Percentiles rank a stretch among this genome's conserved stretches.
phyloP scores from a whole-genome alignment of 108 stramenopile species.

The Mediolabrus comicus region DNA sequence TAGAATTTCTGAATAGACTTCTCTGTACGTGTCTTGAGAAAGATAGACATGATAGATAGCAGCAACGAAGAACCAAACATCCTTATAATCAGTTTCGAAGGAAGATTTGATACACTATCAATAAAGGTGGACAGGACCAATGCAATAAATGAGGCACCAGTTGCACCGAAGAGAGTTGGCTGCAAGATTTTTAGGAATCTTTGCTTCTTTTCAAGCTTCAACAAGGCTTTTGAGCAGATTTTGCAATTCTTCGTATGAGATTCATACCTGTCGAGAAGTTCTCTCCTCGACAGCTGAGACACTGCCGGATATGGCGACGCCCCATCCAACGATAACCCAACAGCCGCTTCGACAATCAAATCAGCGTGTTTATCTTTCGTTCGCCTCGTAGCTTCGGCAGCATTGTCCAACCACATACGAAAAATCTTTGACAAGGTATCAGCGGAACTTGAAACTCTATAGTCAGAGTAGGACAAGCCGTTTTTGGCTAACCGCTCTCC shows the following conservation, averaged over 20 bases:
- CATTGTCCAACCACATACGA: constrained; percentile 12
- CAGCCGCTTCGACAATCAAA: neutral
- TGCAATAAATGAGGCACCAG: constrained; percentile 2
- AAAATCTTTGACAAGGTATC: constrained; percentile 15
- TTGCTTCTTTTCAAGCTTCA: neutral
- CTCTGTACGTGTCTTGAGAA: neutral
- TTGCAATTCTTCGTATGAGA: constrained; percentile 16
- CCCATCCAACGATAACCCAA: neutral
- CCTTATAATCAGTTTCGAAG: neutral
- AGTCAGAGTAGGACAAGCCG: neutral
- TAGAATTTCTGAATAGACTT: constrained; percentile 8
- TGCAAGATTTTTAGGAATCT: neutral
- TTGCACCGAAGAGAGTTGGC: constrained; percentile 6
- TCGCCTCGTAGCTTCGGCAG: constrained; percentile 5
- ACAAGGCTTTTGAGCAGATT: neutral
- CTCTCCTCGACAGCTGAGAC: neutral
- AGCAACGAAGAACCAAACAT: constrained; percentile 3
- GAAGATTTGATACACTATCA: neutral
- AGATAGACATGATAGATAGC: neutral
- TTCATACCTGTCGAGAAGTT: constrained; percentile 8
- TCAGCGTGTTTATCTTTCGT: neutral
- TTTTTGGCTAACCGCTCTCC: constrained; percentile 9
- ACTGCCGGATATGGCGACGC: neutral
- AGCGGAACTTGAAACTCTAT: constrained; percentile 10
- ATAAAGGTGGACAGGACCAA: neutral